phyloP scores from a whole-genome alignment of 2,329 filamentous ascomycete genomes.

The Trichoderma simmonsii region DNA sequence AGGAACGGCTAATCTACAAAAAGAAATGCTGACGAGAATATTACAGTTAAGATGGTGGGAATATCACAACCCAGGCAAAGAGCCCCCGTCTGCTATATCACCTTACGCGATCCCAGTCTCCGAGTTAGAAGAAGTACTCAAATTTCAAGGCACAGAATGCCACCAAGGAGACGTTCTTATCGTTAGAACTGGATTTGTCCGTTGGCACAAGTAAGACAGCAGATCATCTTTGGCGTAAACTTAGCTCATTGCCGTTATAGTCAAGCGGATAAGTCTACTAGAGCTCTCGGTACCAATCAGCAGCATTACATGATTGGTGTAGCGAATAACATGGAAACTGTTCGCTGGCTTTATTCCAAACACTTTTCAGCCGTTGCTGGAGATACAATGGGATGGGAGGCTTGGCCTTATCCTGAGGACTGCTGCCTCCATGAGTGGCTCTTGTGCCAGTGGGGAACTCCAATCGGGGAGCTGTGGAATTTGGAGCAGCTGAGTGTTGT shows the following conservation, averaged over 20 bases:
- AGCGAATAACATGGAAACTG: background rate
- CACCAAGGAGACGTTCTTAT: background rate
- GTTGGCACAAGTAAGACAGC: background rate
- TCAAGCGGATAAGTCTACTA: background rate
- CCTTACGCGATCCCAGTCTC: background rate
- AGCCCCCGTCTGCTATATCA: background rate
- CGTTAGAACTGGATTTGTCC: background rate
- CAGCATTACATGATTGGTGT: background rate
- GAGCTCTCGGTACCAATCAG: background rate
- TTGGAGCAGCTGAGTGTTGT: background rate
- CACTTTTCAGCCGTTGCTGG: background rate
- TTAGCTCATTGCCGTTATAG: background rate
- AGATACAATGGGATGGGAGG: background rate
- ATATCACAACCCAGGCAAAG: background rate
- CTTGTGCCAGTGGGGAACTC: background rate
- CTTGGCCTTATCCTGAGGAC: background rate
- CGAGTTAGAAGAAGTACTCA: background rate
- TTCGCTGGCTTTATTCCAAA: constrained; percentile 1
- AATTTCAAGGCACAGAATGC: background rate
- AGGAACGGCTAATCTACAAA: background rate
- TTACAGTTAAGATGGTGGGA: background rate
- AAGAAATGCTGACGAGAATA: background rate
- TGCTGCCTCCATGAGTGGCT: background rate
- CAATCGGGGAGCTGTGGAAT: background rate
- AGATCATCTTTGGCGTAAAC: background rate